phyloP scores from a whole-genome alignment of 257 asterid species.

The Linderniella brevidens region DNA sequence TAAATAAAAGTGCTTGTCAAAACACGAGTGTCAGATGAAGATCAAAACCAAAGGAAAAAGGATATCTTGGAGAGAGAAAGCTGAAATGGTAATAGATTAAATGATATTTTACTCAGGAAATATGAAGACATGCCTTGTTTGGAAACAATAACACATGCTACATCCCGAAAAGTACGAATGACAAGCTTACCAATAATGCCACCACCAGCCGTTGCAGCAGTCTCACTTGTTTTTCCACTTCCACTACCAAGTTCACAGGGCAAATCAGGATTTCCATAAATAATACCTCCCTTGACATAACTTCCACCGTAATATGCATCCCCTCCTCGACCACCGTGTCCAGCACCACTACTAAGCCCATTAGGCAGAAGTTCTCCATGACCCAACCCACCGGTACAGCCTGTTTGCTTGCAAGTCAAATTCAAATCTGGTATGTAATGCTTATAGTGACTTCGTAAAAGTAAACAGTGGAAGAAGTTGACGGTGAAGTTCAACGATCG shows the following conservation, averaged over 20 bases:
- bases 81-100: no score
- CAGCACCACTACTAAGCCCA: slow-evolving; percentile 90
- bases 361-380: slow-evolving; percentile 42
- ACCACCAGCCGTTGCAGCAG: slow-evolving; percentile 73
- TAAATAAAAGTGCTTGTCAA: no score
- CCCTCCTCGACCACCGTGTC: slow-evolving; percentile 97
- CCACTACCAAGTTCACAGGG: slow-evolving; percentile 99
- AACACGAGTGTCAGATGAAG: no score
- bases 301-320: slow-evolving; percentile 54
- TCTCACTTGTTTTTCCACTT: slow-evolving; percentile 78
- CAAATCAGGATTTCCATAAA: slow-evolving; percentile 64
- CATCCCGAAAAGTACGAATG: no score
- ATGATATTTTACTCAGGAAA: no score
- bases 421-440: no score
- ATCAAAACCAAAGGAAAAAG: slow-evolving; percentile 12
- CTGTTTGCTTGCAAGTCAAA: slow-evolving; percentile 20
- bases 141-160: no score
- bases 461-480: no score
- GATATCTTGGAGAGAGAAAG: no score
- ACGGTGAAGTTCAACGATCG: no score
- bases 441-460: no score
- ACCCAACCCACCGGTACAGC: slow-evolving; percentile 87
- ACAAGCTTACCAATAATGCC: slow-evolving; percentile 83
- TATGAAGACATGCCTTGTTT: no score
- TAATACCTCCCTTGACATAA: slow-evolving; percentile 65